Evolutionary conservation across 495 filamentous ascomycete species (phyloP), one percentile per base, ranked within the genome.

Genomic region (Aspergillus affinis): DNA sequence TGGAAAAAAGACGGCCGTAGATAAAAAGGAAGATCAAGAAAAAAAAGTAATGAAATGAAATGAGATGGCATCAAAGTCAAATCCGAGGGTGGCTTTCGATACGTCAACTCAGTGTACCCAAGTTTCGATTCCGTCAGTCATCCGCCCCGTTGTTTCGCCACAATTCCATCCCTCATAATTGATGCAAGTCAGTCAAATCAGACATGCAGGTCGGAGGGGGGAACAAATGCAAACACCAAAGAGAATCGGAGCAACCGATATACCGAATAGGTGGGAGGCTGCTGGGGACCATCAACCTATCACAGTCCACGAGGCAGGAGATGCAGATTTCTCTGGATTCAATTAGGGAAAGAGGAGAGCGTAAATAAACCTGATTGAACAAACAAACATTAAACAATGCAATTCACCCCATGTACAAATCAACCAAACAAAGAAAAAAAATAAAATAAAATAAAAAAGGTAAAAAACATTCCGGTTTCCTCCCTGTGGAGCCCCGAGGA

Each of bases 381-480:
- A 60, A 51, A 58, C 57, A 68, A 68, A 69, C 65, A 74, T 71
- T 69, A 77, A 72, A 69, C 63, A 58, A 77, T 75, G 72, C 72
- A 67, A 68, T 65, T 68, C 67, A 65, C 71, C 69, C 72, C 70
- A 72, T 74, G 66, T 73, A 74, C 69, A 74, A 73, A 77, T 64
- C 68, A 60, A 68, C 66, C 67, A 69, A 73, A 41, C 36, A 10
- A 41, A 10, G 15, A 41, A 17, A 17, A 5, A 17, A 15, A 41
- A 41, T 15, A 41, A 41, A 41, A n/a, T n/a, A n/a, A n/a, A n/a
- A n/a, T n/a, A 32, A 32, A 32, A 32, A 32, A 32, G 2, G 29
- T 32, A 10, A 32, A 13, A 41, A 41, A 8, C 30, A 7, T 12
- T 15, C 8, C 36, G 13, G 36, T 41, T 41, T 10, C 36, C 10